Percentiles rank a stretch among this genome's conserved stretches.
Evolutionary conservation across 768 basidiomycete genomes (phyloP).

Genomic region (Termitomyces eurrhizus): DNA sequence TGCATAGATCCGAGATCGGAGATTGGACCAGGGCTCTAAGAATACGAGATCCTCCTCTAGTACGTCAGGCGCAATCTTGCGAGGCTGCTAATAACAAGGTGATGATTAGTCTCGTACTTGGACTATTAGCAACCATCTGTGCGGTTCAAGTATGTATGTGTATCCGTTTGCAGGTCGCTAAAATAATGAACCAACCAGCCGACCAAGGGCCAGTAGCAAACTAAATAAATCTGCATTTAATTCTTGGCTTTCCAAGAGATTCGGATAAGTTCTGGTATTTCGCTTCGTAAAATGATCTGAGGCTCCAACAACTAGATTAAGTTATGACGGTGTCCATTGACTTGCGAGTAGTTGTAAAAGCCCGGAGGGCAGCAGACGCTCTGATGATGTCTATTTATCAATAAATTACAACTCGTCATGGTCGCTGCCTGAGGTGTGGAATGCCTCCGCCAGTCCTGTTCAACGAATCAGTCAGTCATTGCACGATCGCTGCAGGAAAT

Average conservation of each 20-base stretch:
- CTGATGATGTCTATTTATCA: neutral
- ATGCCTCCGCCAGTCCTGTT: constrained; percentile 24
- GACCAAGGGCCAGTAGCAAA: neutral
- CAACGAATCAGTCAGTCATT: constrained; percentile 10
- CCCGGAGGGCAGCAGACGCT: neutral
- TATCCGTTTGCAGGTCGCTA: neutral
- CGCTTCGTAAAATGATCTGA: neutral
- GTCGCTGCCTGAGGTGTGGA: constrained; percentile 15
- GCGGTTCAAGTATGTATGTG: neutral
- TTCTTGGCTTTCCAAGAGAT: neutral
- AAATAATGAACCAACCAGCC: neutral
- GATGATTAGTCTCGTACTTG: too few relatives aligned
- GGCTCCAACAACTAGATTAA: neutral
- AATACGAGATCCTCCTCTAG: too few relatives aligned
- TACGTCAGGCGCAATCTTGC: too few relatives aligned
- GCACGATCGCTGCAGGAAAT: neutral
- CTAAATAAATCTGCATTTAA: neutral
- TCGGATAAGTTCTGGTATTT: neutral
- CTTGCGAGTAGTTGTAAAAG: neutral
- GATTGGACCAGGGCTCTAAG: neutral
- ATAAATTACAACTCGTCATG: constrained; percentile 23
- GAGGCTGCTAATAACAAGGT: too few relatives aligned
- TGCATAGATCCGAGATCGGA: neutral
- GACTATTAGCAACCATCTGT: too few relatives aligned
- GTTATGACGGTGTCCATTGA: neutral